Evolutionary conservation across 306 rosid species (phyloP).

Genomic region (Albizia julibrissin): DNA sequence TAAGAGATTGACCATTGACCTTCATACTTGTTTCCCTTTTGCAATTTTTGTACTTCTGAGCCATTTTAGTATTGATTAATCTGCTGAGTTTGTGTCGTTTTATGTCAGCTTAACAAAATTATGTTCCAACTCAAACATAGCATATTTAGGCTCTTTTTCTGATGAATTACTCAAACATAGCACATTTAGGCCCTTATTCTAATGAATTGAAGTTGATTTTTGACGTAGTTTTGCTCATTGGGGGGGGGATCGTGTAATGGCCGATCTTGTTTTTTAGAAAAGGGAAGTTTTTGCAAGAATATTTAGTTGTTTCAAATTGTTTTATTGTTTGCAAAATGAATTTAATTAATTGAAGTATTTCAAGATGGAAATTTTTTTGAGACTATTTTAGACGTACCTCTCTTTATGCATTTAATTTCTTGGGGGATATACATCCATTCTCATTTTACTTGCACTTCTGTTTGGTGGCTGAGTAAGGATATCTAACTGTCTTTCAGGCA

Average conservation of each 20-base stretch:
- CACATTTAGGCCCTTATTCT: constrained; percentile 5
- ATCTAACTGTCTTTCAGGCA: constrained; percentile 53
- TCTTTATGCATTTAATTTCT: background rate
- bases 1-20: constrained; percentile 43
- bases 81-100: constrained; percentile 12
- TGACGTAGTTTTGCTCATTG: background rate
- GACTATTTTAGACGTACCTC: background rate
- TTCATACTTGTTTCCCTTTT: background rate
- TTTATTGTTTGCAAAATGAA: background rate
- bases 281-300: background rate
- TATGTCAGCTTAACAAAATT: constrained; percentile 10
- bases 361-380: background rate
- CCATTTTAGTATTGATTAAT: background rate
- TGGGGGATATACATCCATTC: background rate
- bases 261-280: background rate
- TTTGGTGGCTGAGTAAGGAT: constrained; percentile 1
- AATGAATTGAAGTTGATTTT: background rate
- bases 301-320: background rate
- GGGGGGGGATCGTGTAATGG: background rate
- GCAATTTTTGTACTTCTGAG: constrained; percentile 7
- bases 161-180: background rate
- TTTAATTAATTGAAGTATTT: background rate
- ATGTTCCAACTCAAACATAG: background rate
- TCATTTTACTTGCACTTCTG: background rate
- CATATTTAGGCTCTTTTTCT: constrained; percentile 4